A percentile compares a stretch with the other conserved stretches of the same genome.
Conservation (phyloP, 2,329 filamentous ascomycete genomes). For the Xylariaceae sp. region DNA sequence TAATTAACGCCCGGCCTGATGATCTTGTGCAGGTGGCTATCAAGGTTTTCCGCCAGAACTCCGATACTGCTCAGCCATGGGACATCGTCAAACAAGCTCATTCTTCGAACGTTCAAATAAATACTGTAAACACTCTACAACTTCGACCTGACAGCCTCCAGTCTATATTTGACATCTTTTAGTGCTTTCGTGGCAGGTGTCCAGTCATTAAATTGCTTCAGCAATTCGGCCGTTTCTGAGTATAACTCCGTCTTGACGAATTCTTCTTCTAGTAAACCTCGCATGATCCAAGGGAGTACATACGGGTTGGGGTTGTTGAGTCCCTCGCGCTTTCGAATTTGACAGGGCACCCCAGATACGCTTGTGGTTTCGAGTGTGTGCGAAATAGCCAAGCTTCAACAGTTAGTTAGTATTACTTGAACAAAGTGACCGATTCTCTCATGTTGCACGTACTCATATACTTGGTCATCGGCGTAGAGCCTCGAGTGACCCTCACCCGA, state of each 20-base stretch:
- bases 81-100: conserved; percentile 2
- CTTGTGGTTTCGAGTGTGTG: conserved; percentile 76
- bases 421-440: not conserved
- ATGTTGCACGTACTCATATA: conserved; percentile 70
- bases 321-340: conserved; percentile 57
- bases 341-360: conserved; percentile 53
- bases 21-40: not conserved
- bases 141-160: conserved; percentile 90
- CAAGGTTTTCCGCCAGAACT: conserved; percentile 16
- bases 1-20: conserved; percentile 2
- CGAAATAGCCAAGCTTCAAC: conserved; percentile 65
- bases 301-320: conserved; percentile 76
- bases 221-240: conserved; percentile 75
- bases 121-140: conserved; percentile 50
- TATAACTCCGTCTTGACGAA: conserved; percentile 82
- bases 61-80: conserved; percentile 5
- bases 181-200: conserved; percentile 86
- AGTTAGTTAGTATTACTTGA: conserved; percentile 18
- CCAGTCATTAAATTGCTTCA: conserved; percentile 94
- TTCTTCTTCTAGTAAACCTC: conserved; percentile 89
- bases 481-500: conserved; percentile 91
- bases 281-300: conserved; percentile 93
- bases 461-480: conserved; percentile 85
- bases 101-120: conserved; percentile 1
- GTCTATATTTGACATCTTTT: conserved; percentile 92